Evolutionary conservation across 1,284 basidiomycete species (phyloP).

Genomic region (Anthracocystis walkeri): DNA sequence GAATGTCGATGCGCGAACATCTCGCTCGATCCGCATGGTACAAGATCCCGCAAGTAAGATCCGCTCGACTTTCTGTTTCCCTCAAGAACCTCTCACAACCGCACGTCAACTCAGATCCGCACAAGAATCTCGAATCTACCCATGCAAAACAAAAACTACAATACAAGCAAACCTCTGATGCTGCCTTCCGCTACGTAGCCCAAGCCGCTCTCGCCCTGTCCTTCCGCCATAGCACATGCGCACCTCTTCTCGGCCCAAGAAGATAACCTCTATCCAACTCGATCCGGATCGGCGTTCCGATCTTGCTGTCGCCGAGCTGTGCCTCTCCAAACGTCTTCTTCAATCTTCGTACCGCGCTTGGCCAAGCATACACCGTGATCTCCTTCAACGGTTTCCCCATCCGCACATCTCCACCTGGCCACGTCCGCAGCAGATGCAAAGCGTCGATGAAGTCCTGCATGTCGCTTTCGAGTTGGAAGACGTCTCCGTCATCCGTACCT

Average conservation of each 20-base stretch:
- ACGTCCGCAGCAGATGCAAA: slow-evolving; percentile 22
- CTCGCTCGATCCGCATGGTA: not conserved
- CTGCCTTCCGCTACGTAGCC: slow-evolving; percentile 16
- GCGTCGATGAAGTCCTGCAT: slow-evolving; percentile 50
- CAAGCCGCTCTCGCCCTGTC: slow-evolving; percentile 36
- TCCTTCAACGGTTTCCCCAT: slow-evolving; percentile 26
- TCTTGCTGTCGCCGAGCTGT: not conserved
- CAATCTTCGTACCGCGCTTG: slow-evolving; percentile 28
- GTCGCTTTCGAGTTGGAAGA: slow-evolving; percentile 35
- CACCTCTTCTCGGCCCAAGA: slow-evolving; percentile 42
- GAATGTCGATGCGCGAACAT: not conserved
- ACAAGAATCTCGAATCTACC: not conserved
- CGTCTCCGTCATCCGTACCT: slow-evolving; percentile 9
- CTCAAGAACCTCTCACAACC: not conserved
- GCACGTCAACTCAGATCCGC: not conserved
- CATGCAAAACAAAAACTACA: not conserved
- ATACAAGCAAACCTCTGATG: not conserved
- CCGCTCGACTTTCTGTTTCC: not conserved
- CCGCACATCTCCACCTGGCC: slow-evolving; percentile 31
- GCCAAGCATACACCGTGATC: slow-evolving; percentile 47
- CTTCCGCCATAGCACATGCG: slow-evolving; percentile 50
- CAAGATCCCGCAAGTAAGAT: too few relatives aligned
- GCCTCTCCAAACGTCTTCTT: slow-evolving; percentile 16
- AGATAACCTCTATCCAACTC: slow-evolving; percentile 43
- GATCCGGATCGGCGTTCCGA: slow-evolving; percentile 13